Conservation (phyloP, 202 grass and related monocot genomes). For the Zoysia matrella region DNA sequence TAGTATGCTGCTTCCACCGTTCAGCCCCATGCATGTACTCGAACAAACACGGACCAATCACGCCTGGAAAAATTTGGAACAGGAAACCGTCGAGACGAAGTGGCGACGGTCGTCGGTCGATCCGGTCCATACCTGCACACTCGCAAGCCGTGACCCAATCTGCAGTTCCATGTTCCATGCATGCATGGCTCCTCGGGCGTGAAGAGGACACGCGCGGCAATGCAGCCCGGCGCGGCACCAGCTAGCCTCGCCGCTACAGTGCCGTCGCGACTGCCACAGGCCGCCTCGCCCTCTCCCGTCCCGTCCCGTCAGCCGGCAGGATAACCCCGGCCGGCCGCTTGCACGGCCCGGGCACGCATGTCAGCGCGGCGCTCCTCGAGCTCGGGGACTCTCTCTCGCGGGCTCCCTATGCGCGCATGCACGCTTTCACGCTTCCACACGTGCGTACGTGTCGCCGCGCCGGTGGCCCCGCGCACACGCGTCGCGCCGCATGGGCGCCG, state of each 20-base stretch:
- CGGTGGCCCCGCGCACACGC: not conserved
- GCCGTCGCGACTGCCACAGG: too few relatives aligned
- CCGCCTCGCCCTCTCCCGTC: too few relatives aligned
- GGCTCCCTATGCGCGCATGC: too few relatives aligned
- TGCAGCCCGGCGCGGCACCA: not conserved
- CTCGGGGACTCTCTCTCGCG: too few relatives aligned
- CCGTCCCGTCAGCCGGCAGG: too few relatives aligned
- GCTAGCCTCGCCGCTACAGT: not conserved
- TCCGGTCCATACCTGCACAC: not conserved
- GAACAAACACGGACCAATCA: too few relatives aligned
- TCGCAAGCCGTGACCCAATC: not conserved
- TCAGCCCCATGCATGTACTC: too few relatives aligned
- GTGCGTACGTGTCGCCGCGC: conserved; percentile 35
- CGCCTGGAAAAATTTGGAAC: not conserved
- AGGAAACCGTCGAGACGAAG: not conserved
- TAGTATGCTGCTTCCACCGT: too few relatives aligned
- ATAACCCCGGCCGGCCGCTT: not conserved
- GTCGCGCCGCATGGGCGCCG: not conserved
- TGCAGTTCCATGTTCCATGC: not conserved
- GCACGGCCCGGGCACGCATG: not conserved
- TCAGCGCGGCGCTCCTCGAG: not conserved
- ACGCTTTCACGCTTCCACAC: not conserved
- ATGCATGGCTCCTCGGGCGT: not conserved
- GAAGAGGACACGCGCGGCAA: not conserved
- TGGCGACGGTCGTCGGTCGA: too few relatives aligned